Base-by-base conservation (phyloP, 768 basidiomycete genomes). In the Albatrellus ellisii region DNA sequence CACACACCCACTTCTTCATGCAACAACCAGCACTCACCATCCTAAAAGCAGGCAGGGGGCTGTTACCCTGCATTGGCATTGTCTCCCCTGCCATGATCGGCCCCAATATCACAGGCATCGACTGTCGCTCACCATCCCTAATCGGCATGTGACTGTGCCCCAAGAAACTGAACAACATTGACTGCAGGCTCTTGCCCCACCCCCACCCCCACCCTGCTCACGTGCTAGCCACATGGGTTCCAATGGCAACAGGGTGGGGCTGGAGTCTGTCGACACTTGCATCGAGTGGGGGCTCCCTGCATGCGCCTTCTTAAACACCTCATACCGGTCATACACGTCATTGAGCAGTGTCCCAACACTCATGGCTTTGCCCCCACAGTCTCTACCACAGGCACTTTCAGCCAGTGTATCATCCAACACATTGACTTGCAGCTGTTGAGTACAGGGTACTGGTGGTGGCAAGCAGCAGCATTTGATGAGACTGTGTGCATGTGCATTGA, bases 261-360 rank as follows among this genome's bases (percentile, higher is more conserved):
- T 40, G 40, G 53, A 9, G 46, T 77, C 74, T 6, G 72, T 54
- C 10, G 81, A 85, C 3, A 78, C 68, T n/a, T 74, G 62, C 7
- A 83, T 82, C 46, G 79, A 58, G 39, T 81, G 63, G 46, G 73
- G 74, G 36, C 60, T 51, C 42, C 62, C 67, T 17, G 54, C 47
- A 40, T 70, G 68, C 33, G 59, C 62, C 53, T 75, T 73, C 54
- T 75, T 75, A 60, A 79, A 91, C n/a, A 77, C 67, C 56, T 92
- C 86, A 54, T 94, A 95, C 27, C 88, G 70, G 43, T 86, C 85
- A 57, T 82, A 94, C 0, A 90, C 91, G 57, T 94, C 89, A 51
- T 89, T 81, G 27, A 84, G 62, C 10, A 54, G 56, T 11, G 58
- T 42, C n/a, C n/a, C n/a, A n/a, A n/a, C n/a, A n/a, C n/a, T n/a